Evolutionary conservation across 805 yeast species (phyloP).

Genomic region (Yamadazyma sp.): DNA sequence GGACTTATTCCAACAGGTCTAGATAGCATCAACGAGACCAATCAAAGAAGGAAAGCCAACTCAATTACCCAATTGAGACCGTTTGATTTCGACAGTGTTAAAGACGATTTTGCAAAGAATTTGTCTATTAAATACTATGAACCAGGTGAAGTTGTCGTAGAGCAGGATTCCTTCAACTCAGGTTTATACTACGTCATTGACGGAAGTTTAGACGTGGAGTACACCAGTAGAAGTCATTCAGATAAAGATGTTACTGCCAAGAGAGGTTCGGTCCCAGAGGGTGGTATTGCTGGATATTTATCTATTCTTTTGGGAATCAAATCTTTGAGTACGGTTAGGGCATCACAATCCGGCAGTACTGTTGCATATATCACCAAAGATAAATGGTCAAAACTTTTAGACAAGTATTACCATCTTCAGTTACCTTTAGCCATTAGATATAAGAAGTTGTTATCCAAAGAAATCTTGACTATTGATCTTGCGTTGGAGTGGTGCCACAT

Average conservation of each 20-base stretch:
- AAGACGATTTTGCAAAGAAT: conserved; percentile 56
- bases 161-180: conserved; percentile 62
- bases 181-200: conserved; percentile 82
- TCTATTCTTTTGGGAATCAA: conserved; percentile 77
- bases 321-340: conserved; percentile 70
- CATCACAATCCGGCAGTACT: conserved; percentile 57
- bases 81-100: conserved; percentile 21
- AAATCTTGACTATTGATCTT: conserved; percentile 75
- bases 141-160: conserved; percentile 56
- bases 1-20: conserved; percentile 6
- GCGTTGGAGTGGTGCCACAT: conserved; percentile 94
- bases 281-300: conserved; percentile 86
- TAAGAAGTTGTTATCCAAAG: conserved; percentile 62
- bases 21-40: conserved; percentile 3
- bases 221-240: background rate
- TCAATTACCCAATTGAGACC: conserved; percentile 4
- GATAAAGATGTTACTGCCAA: conserved; percentile 23
- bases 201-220: conserved; percentile 65
- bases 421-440: conserved; percentile 75
- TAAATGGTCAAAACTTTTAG: conserved; percentile 64
- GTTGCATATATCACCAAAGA: conserved; percentile 67
- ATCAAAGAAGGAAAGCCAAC: conserved; percentile 4
- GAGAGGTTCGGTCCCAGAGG: conserved; percentile 62
- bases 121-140: conserved; percentile 55
- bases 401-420: conserved; percentile 72